These are phyloP conservation scores for Clitopilus passeckerianus DNA, from an alignment of 768 basidiomycete genomes.

Conservation along the genomic window DNA sequence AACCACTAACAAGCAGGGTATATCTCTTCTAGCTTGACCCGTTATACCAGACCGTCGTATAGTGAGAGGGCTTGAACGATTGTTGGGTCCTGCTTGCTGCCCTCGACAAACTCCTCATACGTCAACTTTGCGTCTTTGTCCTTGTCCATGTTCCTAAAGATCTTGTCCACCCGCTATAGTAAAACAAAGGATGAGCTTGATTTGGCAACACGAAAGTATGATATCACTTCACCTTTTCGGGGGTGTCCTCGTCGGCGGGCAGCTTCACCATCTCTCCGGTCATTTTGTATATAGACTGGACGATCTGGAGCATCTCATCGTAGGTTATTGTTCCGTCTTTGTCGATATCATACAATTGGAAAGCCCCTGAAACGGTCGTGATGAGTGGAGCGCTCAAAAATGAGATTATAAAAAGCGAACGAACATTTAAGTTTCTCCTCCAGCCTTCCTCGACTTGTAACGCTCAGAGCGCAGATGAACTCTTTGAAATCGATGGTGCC, in stretches of 20 bases:
- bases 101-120: slow-evolving; percentile 97
- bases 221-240: slow-evolving; percentile 69
- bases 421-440: slow-evolving; percentile 98
- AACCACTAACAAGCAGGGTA: neutral
- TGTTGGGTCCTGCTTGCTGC: slow-evolving; percentile 97
- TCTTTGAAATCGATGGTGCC: slow-evolving; percentile 99
- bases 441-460: slow-evolving; percentile 87
- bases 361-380: slow-evolving; percentile 72
- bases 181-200: slow-evolving; percentile 8
- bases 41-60: slow-evolving; percentile 90
- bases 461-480: slow-evolving; percentile 96
- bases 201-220: slow-evolving; percentile 3
- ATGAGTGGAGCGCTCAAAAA: slow-evolving; percentile 6
- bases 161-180: slow-evolving; percentile 92
- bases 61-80: slow-evolving; percentile 96
- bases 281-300: slow-evolving; percentile 99
- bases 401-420: slow-evolving; percentile 22
- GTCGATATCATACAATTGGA: slow-evolving; percentile 98
- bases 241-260: slow-evolving; percentile 98
- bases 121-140: slow-evolving; percentile 92
- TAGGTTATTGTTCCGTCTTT: slow-evolving; percentile 98
- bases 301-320: slow-evolving; percentile 98
- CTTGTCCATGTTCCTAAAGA: slow-evolving; percentile 95
- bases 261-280: slow-evolving; percentile 99
- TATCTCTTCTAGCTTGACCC: neutral